Evolutionary conservation across 306 rosid genomes (phyloP).

Genomic region (Trifolium dubium): DNA sequence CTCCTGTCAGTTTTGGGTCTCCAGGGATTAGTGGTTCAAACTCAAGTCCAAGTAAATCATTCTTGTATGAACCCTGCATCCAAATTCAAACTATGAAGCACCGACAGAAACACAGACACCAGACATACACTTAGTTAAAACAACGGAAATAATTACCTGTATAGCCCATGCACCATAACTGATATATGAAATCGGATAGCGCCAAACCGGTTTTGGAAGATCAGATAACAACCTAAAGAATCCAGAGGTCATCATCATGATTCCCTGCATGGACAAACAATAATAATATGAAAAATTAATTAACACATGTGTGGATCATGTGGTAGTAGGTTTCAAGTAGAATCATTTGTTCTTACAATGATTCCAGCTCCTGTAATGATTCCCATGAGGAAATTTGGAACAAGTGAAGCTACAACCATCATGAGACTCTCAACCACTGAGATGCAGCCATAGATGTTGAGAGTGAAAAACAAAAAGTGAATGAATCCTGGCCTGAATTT

Average conservation of each 20-base stretch:
- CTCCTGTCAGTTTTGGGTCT: constrained; percentile 53
- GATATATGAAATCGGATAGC: constrained; percentile 67
- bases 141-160: constrained; percentile 45
- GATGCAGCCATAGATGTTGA: constrained; percentile 72
- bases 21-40: constrained; percentile 60
- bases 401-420: constrained; percentile 98
- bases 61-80: constrained; percentile 64
- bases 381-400: constrained; percentile 98
- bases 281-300: constrained; percentile 9
- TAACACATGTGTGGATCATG: no score
- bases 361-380: constrained; percentile 92
- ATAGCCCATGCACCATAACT: constrained; percentile 70
- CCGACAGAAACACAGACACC: background rate
- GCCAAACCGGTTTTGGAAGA: constrained; percentile 76
- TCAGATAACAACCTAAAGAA: constrained; percentile 66
- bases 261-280: constrained; percentile 67
- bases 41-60: constrained; percentile 73
- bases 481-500: constrained; percentile 71
- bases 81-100: background rate
- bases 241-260: constrained; percentile 92
- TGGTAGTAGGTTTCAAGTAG: background rate
- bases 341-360: constrained; percentile 64
- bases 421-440: constrained; percentile 93
- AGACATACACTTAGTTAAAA: background rate
- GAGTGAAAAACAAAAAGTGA: constrained; percentile 68